A percentile compares a stretch with the other conserved stretches of the same genome.
phyloP scores from a whole-genome alignment of 139 green algal genomes.

The Pleodorina starrii region DNA sequence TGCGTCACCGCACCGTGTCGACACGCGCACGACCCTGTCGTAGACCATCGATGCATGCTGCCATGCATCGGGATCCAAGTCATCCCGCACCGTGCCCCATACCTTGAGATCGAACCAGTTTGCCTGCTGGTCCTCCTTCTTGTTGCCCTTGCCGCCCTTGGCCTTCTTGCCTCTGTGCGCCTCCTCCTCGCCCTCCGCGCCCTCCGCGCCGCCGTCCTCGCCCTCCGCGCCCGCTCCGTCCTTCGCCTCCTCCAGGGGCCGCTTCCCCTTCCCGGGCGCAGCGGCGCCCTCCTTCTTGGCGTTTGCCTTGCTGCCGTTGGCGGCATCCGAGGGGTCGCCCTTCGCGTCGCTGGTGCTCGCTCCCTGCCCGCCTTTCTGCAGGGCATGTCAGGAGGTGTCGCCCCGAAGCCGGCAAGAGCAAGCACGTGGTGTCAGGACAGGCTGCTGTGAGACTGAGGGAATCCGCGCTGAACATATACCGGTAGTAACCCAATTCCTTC shows the following conservation, averaged over 20 bases:
- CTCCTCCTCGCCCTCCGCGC: background rate
- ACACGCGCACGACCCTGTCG: too few species aligned
- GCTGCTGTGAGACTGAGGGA: too few species aligned
- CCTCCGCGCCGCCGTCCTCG: background rate
- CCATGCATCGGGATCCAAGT: too few species aligned
- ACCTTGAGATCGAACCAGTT: constrained; percentile 90
- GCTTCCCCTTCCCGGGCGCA: background rate
- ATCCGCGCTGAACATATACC: too few species aligned
- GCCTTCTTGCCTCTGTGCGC: constrained; percentile 6
- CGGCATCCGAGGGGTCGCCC: background rate
- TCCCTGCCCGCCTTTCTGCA: constrained; percentile 23
- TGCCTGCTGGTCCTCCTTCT: constrained; percentile 39
- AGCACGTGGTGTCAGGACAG: too few species aligned
- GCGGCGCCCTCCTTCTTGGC: background rate
- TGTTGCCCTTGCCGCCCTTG: constrained; percentile 28
- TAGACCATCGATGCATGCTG: too few species aligned
- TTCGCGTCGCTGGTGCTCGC: constrained; percentile 20
- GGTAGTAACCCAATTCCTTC: too few species aligned
- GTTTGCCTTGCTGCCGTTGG: too few species aligned
- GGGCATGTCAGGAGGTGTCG: too few species aligned
- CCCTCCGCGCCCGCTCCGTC: background rate
- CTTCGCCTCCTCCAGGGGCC: background rate
- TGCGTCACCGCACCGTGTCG: too few species aligned
- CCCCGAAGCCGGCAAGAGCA: too few species aligned
- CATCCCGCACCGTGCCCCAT: too few species aligned